Evolutionary conservation across 345 rosid species (phyloP), one percentile per base, ranked within the genome.

Genomic region (Citrus cavaleriei): DNA sequence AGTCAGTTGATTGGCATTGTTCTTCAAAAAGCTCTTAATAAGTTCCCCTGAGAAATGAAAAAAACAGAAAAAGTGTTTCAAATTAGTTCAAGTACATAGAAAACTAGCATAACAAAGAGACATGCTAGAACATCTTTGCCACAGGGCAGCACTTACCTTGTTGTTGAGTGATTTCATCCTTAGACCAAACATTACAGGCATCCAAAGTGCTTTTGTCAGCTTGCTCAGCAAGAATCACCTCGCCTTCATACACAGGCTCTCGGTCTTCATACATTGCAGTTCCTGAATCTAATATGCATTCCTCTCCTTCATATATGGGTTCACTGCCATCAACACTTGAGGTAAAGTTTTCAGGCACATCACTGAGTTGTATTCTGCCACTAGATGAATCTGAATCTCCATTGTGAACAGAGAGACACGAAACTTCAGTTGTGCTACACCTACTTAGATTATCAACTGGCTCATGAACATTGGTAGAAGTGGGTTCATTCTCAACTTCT

Each of bases 191-290:
- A 77, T 79, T 77, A 77, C 80, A 76, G 77, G 85, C 82, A 73
- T 84, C 89, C 51, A n/a, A 78, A 62, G 72, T 74, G 68, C 75
- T 79, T 84, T 90, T 89, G 85, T 88, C 98, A 76, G 87, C 86
- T 80, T 88, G 91, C 83, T 91, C 87, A 7, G 98, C 98, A 83
- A 94, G 98, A 85, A 91, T 84, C 32, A 88, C 92, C 85, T 97
- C 99, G 80, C 99, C 99, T 91, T 96, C 99, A 81, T 96, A 96
- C 76, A 96, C 83, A 66, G 98, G 99, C 85, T 96, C 98, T 74
- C 88, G 84, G 64, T 90, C 91, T 86, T 83, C 92, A 86, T 81
- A 85, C 71, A 67, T 75, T 60, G 84, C 70, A 79, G 88, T 75
- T 79, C 84, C 91, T 77, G 94, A 83, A 82, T 96, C 94, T 69